Conservation (phyloP, 306 rosid species). For the Cercis canadensis region DNA sequence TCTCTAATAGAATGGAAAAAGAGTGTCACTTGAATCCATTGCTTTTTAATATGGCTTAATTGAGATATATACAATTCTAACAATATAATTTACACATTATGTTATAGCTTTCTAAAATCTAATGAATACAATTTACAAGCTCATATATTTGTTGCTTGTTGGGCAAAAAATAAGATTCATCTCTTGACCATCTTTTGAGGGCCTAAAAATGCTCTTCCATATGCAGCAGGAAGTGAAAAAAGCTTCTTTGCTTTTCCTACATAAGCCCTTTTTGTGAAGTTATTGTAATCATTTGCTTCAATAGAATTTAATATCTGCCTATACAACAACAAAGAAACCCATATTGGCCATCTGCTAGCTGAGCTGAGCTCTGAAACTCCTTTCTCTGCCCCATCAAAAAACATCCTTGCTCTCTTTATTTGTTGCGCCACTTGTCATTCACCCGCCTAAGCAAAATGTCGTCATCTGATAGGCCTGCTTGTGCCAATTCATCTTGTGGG, state of each 20-base stretch:
- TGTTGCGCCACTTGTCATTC: constrained; percentile 86
- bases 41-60: constrained; percentile 17
- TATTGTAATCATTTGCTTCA: constrained; percentile 93
- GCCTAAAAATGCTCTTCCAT: constrained; percentile 64
- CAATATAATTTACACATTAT: constrained; percentile 18
- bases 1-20: too few species aligned
- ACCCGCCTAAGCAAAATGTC: constrained; percentile 61
- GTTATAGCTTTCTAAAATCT: constrained; percentile 16
- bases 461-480: constrained; percentile 60
- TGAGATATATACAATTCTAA: constrained; percentile 11
- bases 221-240: constrained; percentile 72
- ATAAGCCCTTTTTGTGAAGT: constrained; percentile 87
- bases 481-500: constrained; percentile 66
- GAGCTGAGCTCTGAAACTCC: constrained; percentile 77
- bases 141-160: constrained; percentile 1
- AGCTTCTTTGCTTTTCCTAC: constrained; percentile 80
- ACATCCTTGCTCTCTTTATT: constrained; percentile 86
- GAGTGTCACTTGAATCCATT: constrained; percentile 11
- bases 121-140: constrained; percentile 42
- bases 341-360: constrained; percentile 96
- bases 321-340: constrained; percentile 85
- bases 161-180: constrained; percentile 31
- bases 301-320: constrained; percentile 84
- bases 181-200: constrained; percentile 54
- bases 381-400: constrained; percentile 90